A percentile compares a stretch with the other conserved stretches of the same genome.
These are phyloP conservation scores for Hypoxylon crocopeplum DNA, from an alignment of 495 filamentous ascomycete genomes.

Conservation along the genomic window DNA sequence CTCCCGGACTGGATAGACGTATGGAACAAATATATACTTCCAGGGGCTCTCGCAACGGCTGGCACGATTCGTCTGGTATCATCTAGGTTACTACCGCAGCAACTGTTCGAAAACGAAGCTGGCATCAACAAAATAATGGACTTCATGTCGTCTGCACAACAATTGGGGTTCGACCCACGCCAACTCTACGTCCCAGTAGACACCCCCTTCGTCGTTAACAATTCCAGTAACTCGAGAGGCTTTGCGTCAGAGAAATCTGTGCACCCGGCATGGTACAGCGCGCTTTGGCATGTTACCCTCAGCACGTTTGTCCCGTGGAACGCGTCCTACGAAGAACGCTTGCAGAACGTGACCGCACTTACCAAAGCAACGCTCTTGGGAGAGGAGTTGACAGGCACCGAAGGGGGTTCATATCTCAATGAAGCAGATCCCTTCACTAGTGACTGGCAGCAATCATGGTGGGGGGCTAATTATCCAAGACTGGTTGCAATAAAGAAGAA, in stretches of 20 bases:
- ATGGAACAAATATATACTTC: constrained; percentile 47
- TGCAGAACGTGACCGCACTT: constrained; percentile 46
- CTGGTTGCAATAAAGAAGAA: constrained; percentile 52
- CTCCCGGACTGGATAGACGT: constrained; percentile 44
- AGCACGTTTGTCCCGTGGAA: constrained; percentile 45
- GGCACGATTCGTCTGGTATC: constrained; percentile 41
- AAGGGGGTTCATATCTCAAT: constrained; percentile 56
- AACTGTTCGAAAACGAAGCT: constrained; percentile 28
- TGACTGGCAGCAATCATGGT: constrained; percentile 56
- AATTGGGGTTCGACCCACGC: constrained; percentile 31
- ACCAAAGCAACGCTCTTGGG: constrained; percentile 50
- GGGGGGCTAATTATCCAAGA: constrained; percentile 53
- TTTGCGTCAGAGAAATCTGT: constrained; percentile 41
- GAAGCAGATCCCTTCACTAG: constrained; percentile 54
- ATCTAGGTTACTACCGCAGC: constrained; percentile 46
- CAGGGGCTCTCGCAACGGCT: constrained; percentile 37
- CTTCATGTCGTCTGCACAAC: constrained; percentile 22
- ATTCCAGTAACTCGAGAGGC: constrained; percentile 10
- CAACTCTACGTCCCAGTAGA: constrained; percentile 30
- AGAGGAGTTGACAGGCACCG: constrained; percentile 50
- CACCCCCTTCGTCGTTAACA: constrained; percentile 24
- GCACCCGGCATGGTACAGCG: constrained; percentile 53
- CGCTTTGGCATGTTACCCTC: constrained; percentile 49
- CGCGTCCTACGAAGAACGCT: constrained; percentile 42
- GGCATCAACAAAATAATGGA: constrained; percentile 31